Evolutionary conservation across 306 rosid genomes (phyloP).

Genomic region (Abrus precatorius): DNA sequence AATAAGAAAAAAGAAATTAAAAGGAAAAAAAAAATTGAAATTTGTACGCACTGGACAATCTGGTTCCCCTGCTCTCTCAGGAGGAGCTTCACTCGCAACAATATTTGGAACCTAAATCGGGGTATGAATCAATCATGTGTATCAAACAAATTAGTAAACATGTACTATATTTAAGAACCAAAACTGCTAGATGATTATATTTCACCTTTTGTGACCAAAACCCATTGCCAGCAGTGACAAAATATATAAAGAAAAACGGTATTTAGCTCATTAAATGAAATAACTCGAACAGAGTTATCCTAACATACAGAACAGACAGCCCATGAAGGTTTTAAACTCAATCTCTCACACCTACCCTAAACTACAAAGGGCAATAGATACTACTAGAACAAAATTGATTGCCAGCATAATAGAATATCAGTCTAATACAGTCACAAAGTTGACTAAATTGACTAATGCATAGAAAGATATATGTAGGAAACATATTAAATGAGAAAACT

Average conservation of each 20-base stretch:
- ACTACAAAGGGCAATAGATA: constrained; percentile 29
- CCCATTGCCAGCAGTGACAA: constrained; percentile 26
- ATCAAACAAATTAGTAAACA: constrained; percentile 42
- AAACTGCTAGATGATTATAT: constrained; percentile 24
- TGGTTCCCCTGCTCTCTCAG: constrained; percentile 89
- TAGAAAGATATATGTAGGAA: background rate
- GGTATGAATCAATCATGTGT: constrained; percentile 34
- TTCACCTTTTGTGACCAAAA: constrained; percentile 38
- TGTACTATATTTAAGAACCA: background rate
- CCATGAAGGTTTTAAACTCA: constrained; percentile 15
- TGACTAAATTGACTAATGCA: constrained; percentile 13
- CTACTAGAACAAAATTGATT: constrained; percentile 29
- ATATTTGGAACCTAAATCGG: constrained; percentile 74
- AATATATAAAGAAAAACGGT: constrained; percentile 14
- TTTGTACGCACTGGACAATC: constrained; percentile 91
- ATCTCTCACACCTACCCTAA: constrained; percentile 6
- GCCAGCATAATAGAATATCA: constrained; percentile 26
- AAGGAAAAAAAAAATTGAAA: background rate
- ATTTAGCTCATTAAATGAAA: constrained; percentile 29
- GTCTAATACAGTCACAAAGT: constrained; percentile 29
- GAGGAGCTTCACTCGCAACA: constrained; percentile 72
- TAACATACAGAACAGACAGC: constrained; percentile 22
- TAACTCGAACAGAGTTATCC: constrained; percentile 28
- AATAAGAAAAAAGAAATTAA: background rate
- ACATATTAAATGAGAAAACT: too few species aligned